Evolutionary conservation across 1,284 basidiomycete species (phyloP).

Genomic region (Vanrija sp.): DNA sequence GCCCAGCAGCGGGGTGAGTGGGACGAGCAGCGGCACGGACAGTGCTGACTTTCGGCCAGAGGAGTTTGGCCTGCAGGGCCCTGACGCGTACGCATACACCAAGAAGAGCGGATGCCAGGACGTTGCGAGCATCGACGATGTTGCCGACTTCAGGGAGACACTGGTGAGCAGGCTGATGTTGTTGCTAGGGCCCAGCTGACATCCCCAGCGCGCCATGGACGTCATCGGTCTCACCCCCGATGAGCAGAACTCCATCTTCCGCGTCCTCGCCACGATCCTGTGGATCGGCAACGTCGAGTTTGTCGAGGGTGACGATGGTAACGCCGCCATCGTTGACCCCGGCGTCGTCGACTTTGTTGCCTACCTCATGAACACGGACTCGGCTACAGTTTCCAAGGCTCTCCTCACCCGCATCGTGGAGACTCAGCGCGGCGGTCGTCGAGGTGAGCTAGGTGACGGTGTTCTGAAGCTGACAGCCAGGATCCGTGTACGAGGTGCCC

Average conservation of each 20-base stretch:
- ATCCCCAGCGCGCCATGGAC: constrained; percentile 78
- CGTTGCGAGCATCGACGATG: constrained; percentile 88
- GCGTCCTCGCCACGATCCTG: constrained; percentile 85
- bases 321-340: constrained; percentile 74
- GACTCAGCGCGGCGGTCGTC: constrained; percentile 82
- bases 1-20: constrained; percentile 74
- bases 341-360: constrained; percentile 93
- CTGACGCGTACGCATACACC: constrained; percentile 92
- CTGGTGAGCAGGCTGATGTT: constrained; percentile 56
- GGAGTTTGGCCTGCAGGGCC: constrained; percentile 92
- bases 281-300: constrained; percentile 98
- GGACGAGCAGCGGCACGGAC: too few relatives aligned
- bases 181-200: not conserved
- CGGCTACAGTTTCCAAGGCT: constrained; percentile 74
- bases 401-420: constrained; percentile 85
- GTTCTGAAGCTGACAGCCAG: constrained; percentile 24
- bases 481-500: constrained; percentile 92
- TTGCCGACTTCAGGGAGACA: constrained; percentile 81
- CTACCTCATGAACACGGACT: constrained; percentile 88
- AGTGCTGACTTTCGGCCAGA: constrained; percentile 54
- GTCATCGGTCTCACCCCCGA: constrained; percentile 77
- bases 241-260: constrained; percentile 91
- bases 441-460: constrained; percentile 55
- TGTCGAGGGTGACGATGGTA: constrained; percentile 82
- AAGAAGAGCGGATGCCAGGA: constrained; percentile 87